Base-by-base conservation (phyloP, 116 monocot species). In the Posidonia oceanica region DNA sequence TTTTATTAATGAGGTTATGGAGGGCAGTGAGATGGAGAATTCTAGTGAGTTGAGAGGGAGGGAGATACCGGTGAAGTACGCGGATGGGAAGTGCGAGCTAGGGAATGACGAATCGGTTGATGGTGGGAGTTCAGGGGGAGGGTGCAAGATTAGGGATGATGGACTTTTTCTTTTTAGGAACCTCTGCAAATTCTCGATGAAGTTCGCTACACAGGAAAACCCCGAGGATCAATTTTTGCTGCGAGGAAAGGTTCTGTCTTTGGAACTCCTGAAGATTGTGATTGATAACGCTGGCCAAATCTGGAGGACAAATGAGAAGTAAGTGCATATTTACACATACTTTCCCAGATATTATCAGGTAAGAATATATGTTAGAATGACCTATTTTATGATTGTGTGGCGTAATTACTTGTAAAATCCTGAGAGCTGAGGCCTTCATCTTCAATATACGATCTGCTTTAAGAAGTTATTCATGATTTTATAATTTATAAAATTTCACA, bases 161-260 rank as follows among this genome's bases (percentile, higher is more conserved):
- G 99, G 88, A 2, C 56, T 99, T 12, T 80, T 83, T 23, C 71
- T 99, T 37, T 99, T 99, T 71, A 93, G 80, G 84, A 93, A 84
- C 68, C 65, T 99, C 64, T 99, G 99, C 60, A 93, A 88, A 69
- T 81, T 99, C 21, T 99, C 99, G 12, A 93, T 99, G 90, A 99
- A 99, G 81, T 93, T 93, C 67, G 80, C 93, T 2, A 74, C 80
- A 14, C 77, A 76, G 44, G 99, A 90, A 52, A 83, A 88, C 67
- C 80, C 83, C 0, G 99, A 99, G 38, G 99, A 99, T 65, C 99
- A 80, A 3, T 67, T 99, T 66, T 65, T 99, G 70, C 55, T 99
- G 72, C 78, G 93, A 66, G 99, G 93, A n/a, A 99, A 99, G 78
- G 75, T 93, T n/a, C 59, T 99, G 73, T 93, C 93, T 21, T 74